These are phyloP conservation scores for Fraxinus dipetala DNA, from an alignment of 305 asterid species.

Conservation along the genomic window DNA sequence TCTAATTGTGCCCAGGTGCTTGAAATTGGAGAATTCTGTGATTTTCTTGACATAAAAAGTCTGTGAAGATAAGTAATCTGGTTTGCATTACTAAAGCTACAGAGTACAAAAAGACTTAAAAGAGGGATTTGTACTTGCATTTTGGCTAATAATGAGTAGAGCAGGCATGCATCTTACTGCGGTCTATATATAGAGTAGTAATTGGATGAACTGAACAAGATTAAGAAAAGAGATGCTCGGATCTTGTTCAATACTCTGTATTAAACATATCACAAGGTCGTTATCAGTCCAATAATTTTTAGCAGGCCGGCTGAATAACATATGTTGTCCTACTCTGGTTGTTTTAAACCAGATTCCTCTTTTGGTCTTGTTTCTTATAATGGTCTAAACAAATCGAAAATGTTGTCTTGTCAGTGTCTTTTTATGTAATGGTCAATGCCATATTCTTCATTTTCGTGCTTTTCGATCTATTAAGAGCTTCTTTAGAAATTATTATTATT, in stretches of 20 bases:
- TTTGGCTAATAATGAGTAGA: not conserved
- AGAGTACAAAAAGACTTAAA: not conserved
- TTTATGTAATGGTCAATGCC: not conserved
- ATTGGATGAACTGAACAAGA: not conserved
- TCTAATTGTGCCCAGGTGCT: constrained; percentile 13
- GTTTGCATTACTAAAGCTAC: constrained; percentile 20
- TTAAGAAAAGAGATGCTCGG: not conserved
- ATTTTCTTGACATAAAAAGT: constrained; percentile 19
- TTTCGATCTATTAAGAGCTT: not conserved
- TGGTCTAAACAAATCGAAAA: not conserved
- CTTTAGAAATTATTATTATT: not conserved
- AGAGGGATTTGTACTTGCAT: not conserved
- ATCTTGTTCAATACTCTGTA: not conserved
- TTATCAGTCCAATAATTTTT: not conserved
- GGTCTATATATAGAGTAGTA: not conserved
- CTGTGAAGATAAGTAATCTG: constrained; percentile 18
- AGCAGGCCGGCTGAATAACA: not conserved
- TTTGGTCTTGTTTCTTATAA: not conserved
- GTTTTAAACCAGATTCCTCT: not conserved
- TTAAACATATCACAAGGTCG: not conserved
- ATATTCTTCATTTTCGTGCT: not conserved
- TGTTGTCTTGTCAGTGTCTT: not conserved
- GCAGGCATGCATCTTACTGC: not conserved
- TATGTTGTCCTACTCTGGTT: not conserved
- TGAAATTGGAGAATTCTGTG: constrained; percentile 7